Evolutionary conservation across 495 filamentous ascomycete genomes (phyloP).

Genomic region (Clavariopsis aquatica): DNA sequence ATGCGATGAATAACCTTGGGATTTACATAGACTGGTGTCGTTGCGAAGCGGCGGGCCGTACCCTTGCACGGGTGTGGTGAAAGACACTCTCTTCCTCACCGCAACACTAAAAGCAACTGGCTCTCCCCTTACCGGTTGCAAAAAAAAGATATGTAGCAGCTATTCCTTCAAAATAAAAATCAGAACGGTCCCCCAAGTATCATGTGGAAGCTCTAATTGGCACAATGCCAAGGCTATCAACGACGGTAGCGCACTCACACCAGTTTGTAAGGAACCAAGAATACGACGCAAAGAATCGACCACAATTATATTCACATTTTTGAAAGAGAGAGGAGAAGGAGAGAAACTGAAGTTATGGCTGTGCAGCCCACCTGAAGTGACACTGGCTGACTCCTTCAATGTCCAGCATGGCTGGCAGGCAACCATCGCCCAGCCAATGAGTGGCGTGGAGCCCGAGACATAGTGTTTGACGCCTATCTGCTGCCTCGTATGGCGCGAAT

Average conservation of each 20-base stretch:
- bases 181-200: too few relatives aligned
- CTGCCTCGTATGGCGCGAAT: neutral
- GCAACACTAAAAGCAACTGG: neutral
- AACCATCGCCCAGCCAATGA: constrained; percentile 9
- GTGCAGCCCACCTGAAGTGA: neutral
- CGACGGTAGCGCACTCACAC: neutral
- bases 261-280: neutral
- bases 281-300: neutral
- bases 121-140: neutral
- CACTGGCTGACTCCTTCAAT: constrained; percentile 1
- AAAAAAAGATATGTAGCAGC: too few relatives aligned
- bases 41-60: neutral
- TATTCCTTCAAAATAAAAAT: too few relatives aligned
- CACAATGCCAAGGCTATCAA: too few relatives aligned
- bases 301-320: neutral
- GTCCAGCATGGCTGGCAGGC: neutral
- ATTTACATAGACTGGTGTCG: neutral
- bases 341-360: too few relatives aligned
- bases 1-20: neutral
- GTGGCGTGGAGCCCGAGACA: neutral
- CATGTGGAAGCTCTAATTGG: too few relatives aligned
- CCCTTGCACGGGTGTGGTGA: too few relatives aligned
- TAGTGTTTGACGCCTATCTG: neutral
- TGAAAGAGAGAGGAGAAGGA: neutral
- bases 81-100: neutral